Conservation (phyloP, 352 stramenopile genomes). For the Globisporangium radiosum region DNA sequence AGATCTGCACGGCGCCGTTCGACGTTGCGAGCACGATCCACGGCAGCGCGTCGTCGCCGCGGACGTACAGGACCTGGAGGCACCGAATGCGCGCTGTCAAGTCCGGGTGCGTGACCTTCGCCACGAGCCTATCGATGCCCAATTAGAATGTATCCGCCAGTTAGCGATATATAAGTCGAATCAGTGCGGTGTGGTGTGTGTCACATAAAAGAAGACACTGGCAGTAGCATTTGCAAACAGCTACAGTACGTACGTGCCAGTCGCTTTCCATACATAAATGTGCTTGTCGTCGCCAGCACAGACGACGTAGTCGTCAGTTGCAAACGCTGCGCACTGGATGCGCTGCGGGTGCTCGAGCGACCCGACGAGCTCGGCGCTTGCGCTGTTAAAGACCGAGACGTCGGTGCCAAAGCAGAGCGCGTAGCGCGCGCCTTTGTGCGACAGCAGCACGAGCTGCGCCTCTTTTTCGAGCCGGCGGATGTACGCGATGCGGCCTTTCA, state of each 20-base stretch:
- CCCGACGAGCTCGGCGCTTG: constrained; percentile 64
- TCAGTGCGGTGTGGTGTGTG: no score
- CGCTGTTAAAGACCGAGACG: constrained; percentile 71
- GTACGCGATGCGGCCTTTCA: constrained; percentile 85
- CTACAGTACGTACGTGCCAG: constrained; percentile 51
- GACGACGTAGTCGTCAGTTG: constrained; percentile 66
- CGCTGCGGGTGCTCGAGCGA: constrained; percentile 67
- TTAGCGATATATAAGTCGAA: neutral
- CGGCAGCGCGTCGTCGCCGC: constrained; percentile 45
- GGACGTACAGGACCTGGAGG: constrained; percentile 64
- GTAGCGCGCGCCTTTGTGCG: constrained; percentile 66
- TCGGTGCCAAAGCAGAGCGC: constrained; percentile 63
- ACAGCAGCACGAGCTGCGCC: constrained; percentile 68
- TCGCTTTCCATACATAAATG: constrained; percentile 78
- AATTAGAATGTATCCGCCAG: neutral
- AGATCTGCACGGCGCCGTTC: constrained; percentile 74
- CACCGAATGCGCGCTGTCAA: constrained; percentile 68
- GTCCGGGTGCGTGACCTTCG: constrained; percentile 54
- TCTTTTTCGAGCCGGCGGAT: constrained; percentile 83
- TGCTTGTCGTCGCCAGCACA: constrained; percentile 73
- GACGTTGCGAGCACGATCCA: constrained; percentile 75
- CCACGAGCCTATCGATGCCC: constrained; percentile 34
- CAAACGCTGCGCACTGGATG: constrained; percentile 71
- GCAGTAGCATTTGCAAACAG: neutral
- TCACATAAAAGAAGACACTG: no score